These are phyloP conservation scores for Clarireedia homoeocarpa DNA, from an alignment of 2,329 filamentous ascomycete genomes.

Conservation along the genomic window DNA sequence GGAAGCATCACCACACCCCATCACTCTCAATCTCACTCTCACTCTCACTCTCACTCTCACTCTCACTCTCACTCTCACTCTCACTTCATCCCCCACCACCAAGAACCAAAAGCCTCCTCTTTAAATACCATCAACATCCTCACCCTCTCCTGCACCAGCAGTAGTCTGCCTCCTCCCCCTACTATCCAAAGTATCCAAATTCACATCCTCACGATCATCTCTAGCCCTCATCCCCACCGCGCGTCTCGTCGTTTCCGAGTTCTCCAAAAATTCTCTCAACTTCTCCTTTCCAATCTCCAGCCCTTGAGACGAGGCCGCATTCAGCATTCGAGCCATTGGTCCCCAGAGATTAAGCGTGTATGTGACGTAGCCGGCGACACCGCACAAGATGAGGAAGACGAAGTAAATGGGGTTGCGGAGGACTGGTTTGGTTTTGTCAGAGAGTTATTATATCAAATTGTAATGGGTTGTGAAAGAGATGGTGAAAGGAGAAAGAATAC, in stretches of 20 bases:
- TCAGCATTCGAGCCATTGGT: constrained; percentile 90
- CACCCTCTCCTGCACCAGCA: constrained; percentile 41
- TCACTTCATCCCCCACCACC: neutral
- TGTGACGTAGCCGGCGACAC: constrained; percentile 74
- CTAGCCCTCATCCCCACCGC: constrained; percentile 64
- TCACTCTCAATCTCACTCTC: neutral
- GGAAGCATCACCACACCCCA: no score
- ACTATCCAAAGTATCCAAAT: constrained; percentile 53
- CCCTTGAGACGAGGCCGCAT: constrained; percentile 79
- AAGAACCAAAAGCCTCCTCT: neutral
- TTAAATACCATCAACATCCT: constrained; percentile 39
- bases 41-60: no score
- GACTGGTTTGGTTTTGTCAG: constrained; percentile 45
- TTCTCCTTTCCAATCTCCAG: constrained; percentile 87
- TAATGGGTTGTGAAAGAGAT: neutral
- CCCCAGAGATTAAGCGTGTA: constrained; percentile 94
- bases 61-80: neutral
- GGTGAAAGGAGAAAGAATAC: neutral
- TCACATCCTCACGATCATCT: constrained; percentile 40
- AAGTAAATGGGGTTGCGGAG: constrained; percentile 91
- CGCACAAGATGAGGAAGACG: constrained; percentile 72
- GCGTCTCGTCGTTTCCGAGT: constrained; percentile 75
- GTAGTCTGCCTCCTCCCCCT: constrained; percentile 44
- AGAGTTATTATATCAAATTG: neutral
- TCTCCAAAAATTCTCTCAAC: constrained; percentile 82